Base-by-base conservation (phyloP, 1,284 basidiomycete genomes). In the Pseudozyma sp. region DNA sequence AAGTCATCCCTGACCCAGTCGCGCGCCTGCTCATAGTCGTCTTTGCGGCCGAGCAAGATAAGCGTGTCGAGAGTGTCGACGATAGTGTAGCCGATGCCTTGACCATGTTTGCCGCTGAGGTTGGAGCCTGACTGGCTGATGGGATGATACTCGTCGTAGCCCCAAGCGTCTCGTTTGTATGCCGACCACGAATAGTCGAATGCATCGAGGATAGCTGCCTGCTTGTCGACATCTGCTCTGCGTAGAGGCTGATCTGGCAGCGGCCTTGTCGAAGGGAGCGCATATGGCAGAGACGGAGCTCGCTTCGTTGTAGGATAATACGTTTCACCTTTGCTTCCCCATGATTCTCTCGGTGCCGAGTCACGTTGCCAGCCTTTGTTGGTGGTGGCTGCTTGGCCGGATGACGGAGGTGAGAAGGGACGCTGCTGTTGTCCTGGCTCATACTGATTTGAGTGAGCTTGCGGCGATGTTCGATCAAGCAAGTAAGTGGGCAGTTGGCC, bases 31-130 rank as follows among this genome's bases (percentile, higher is more conserved):
- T 87, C 72, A 81, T 94, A 95, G 84, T 96, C 95, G 0, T 91
- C 89, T 11, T 89, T 85, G 12, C 95, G 87, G 1, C 91, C 92
- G 91, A 97, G 92, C 58, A 97, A 86, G 51, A 94, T 89, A 86
- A 98, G 90, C 5, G 92, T 92, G 85, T 97, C 95, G 39, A 86
- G 79, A 10, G 80, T 75, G 64, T 86, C 86, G 55, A 86, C 74
- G 48, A 86, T 82, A 47, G 81, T 83, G 66, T 83, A 85, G 8
- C 83, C 83, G 35, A 83, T 68, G 12, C 76, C 76, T 21, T 70
- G 63, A 19, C 65, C 78, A 8, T 56, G 25, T 35, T 71, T 60
- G 18, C 73, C 71, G 40, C 59, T 78, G 34, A 83, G 73, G 48
- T 85, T 85, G 35, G 59, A 67, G 13, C 83, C 83, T 11, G 45